Percentiles rank a stretch among this genome's conserved stretches.
Conservation (phyloP, 768 basidiomycete species). For the Serendipita sp. region DNA sequence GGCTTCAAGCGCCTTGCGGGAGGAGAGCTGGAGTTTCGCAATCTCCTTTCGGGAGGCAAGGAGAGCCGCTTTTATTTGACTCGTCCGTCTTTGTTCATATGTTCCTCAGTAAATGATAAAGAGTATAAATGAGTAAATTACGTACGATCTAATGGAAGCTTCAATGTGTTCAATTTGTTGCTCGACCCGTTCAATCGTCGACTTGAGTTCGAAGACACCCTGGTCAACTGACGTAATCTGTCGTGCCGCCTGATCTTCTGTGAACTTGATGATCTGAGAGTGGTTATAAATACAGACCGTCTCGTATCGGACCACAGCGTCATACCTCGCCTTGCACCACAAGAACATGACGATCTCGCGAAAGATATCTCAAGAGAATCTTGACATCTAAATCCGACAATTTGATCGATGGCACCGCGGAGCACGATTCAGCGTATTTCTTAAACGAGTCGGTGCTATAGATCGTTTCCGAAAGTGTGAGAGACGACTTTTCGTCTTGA, state of each 20-base stretch:
- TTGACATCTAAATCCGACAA: slow-evolving; percentile 49
- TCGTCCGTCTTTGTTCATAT: slow-evolving; percentile 36
- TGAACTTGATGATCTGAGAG: slow-evolving; percentile 69
- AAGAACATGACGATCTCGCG: slow-evolving; percentile 54
- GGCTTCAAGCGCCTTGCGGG: slow-evolving; percentile 68
- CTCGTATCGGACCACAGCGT: background rate
- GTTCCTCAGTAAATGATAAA: background rate
- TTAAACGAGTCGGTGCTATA: slow-evolving; percentile 50
- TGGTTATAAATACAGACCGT: background rate
- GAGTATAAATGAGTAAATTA: slow-evolving; percentile 6
- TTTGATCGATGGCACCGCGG: slow-evolving; percentile 19
- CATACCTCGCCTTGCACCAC: slow-evolving; percentile 51
- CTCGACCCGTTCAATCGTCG: slow-evolving; percentile 49
- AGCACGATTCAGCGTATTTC: slow-evolving; percentile 25
- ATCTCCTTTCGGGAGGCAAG: slow-evolving; percentile 53
- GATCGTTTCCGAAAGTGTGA: slow-evolving; percentile 41
- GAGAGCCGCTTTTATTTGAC: slow-evolving; percentile 49
- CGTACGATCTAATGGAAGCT: slow-evolving; percentile 55
- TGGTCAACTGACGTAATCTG: slow-evolving; percentile 60
- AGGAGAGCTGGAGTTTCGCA: slow-evolving; percentile 63
- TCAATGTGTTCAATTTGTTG: slow-evolving; percentile 56
- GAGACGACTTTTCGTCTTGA: slow-evolving; percentile 27
- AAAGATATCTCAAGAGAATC: slow-evolving; percentile 60
- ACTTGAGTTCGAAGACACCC: slow-evolving; percentile 69
- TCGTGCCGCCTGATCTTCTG: slow-evolving; percentile 21